Evolutionary conservation across 1,284 basidiomycete genomes (phyloP), one percentile per base, ranked within the genome.

Genomic region (Leccinum colubrinum): DNA sequence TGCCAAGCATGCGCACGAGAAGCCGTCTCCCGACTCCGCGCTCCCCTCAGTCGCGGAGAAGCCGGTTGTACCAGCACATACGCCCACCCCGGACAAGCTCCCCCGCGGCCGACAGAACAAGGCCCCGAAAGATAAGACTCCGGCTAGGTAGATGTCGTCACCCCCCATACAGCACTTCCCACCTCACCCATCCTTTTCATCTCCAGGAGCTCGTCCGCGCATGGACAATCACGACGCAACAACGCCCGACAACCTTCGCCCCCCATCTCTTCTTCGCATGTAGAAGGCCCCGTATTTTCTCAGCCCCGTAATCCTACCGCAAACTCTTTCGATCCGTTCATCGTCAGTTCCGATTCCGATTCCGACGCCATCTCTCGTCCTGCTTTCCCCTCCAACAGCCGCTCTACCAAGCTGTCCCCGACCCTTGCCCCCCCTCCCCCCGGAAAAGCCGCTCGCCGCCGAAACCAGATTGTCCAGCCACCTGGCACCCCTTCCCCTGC

Each of bases 291-390:
- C 41, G 59, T 70, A 64, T 67, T 73, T 59, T 63, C 65, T 66
- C 54, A 75, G 61, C 65, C 65, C 53, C 76, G 66, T 56, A 74
- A 72, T 55, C 63, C 71, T 71, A 64, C 75, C 65, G 70, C 74
- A 60, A 83, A 82, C 68, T 76, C 77, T 52, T 84, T 83, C 66
- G 85, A 89, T 70, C 86, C 86, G 6, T 88, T 88, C 68, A 66
- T 82, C 61, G 78, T 79, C 61, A 76, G 76, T 64, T 77, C 74
- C 12, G 71, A 77, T 57, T 78, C 78, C 4, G 78, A 79, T 58
- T 77, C 78, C 30, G 68, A 69, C 55, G 70, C 72, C 39, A 65
- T 66, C 17, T 39, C 66, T 22, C 69, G 68, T 54, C 14, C 66
- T 9, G 56, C 62, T 1, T 62, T 63, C 20, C 62, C 66, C 1